phyloP scores from a whole-genome alignment of 805 yeast genomes.

The Pichia cabralensis region DNA sequence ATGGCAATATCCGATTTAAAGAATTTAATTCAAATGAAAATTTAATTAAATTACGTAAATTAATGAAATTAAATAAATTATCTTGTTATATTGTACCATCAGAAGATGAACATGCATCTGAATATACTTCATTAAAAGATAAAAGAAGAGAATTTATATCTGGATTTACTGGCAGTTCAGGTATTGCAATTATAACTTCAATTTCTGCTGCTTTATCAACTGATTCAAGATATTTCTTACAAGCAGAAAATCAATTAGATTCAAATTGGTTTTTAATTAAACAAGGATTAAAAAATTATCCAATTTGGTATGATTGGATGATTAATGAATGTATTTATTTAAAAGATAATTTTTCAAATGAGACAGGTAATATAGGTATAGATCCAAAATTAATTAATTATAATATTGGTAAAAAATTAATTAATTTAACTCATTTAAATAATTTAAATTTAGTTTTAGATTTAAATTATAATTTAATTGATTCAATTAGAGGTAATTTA shows the following conservation, averaged over 20 bases:
- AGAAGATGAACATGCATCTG: conserved; percentile 91
- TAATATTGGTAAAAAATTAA: conserved; percentile 33
- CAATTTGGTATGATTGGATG: conserved; percentile 80
- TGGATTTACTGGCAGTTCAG: conserved; percentile 91
- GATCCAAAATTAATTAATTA: conserved; percentile 70
- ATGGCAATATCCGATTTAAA: too few relatives aligned
- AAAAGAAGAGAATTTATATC: conserved; percentile 75
- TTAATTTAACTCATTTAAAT: conserved; percentile 22
- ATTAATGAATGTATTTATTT: conserved; percentile 35
- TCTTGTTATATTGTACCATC: conserved; percentile 43
- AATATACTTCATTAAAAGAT: conserved; percentile 75
- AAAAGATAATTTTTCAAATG: too few relatives aligned
- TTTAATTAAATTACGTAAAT: conserved; percentile 29
- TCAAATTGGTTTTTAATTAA: conserved; percentile 69
- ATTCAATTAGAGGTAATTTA: conserved; percentile 37
- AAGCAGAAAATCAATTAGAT: conserved; percentile 79
- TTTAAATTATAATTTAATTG: conserved; percentile 56
- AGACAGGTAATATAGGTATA: conserved; percentile 67
- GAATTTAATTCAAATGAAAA: conserved; percentile 30
- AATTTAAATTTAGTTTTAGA: conserved; percentile 41
- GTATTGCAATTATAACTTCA: conserved; percentile 73
- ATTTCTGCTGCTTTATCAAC: conserved; percentile 73
- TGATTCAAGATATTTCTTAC: conserved; percentile 90
- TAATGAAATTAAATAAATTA: conserved; percentile 33
- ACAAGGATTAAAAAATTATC: conserved; percentile 66